Evolutionary conservation across 2,329 filamentous ascomycete species (phyloP).

Genomic region (Ophiostoma pallidulum): DNA sequence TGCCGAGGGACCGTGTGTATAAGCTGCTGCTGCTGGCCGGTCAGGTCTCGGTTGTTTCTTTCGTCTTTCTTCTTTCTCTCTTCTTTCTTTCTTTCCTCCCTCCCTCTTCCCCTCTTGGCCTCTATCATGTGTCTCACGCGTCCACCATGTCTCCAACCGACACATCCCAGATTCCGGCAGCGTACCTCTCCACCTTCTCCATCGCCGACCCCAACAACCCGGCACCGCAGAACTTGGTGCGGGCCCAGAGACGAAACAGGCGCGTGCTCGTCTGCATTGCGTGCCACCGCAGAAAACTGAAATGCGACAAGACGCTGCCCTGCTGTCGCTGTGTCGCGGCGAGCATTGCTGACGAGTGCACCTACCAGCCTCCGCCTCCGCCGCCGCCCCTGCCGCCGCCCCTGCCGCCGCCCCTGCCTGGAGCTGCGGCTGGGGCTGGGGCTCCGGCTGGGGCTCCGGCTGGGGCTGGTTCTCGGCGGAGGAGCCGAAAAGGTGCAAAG

Average conservation of each 20-base stretch:
- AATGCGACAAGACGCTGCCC: slow-evolving; percentile 21
- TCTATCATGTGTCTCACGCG: too few species aligned
- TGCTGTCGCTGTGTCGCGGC: slow-evolving; percentile 21
- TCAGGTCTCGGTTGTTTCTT: background rate
- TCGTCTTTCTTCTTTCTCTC: background rate
- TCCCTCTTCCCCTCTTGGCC: background rate
- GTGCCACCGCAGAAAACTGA: slow-evolving; percentile 22
- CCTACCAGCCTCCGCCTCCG: slow-evolving; percentile 18
- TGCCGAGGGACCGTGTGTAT: too few species aligned
- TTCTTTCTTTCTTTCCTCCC: background rate
- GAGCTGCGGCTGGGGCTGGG: too few species aligned
- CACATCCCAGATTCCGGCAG: slow-evolving; percentile 15
- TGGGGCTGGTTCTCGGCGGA: too few species aligned
- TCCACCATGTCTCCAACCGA: slow-evolving; percentile 5
- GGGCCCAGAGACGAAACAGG: slow-evolving; percentile 21
- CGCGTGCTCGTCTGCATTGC: slow-evolving; percentile 23
- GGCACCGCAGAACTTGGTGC: slow-evolving; percentile 13
- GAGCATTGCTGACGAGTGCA: slow-evolving; percentile 18
- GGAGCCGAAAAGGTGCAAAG: background rate
- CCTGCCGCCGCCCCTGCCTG: too few species aligned
- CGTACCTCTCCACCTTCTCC: slow-evolving; percentile 23
- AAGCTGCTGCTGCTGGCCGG: too few species aligned
- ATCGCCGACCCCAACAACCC: slow-evolving; percentile 19
- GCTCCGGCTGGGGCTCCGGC: too few species aligned
- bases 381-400: too few species aligned